phyloP scores from a whole-genome alignment of 2,329 filamentous ascomycete species.

The Sphaerulina musiva region DNA sequence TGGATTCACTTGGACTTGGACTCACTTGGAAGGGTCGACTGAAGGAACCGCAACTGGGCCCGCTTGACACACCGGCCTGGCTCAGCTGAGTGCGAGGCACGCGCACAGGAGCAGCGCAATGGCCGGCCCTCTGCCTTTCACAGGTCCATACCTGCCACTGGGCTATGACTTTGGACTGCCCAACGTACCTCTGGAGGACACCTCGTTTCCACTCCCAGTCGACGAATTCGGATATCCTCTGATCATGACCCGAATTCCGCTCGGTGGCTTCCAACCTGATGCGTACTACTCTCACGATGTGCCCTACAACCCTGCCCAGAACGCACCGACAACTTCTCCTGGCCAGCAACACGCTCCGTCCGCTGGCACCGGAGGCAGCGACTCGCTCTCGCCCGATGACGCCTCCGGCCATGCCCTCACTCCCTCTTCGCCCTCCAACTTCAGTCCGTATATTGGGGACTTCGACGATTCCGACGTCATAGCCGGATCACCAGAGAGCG shows the following conservation, averaged over 20 bases:
- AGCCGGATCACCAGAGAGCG: constrained; percentile 19
- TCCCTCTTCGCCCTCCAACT: constrained; percentile 21
- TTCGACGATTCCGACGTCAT: constrained; percentile 17
- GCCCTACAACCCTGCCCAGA: neutral
- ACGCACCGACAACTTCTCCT: constrained; percentile 13
- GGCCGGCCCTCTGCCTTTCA: neutral
- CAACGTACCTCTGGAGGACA: neutral
- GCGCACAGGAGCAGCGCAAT: neutral
- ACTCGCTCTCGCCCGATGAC: constrained; percentile 22
- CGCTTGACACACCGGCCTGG: constrained; percentile 3
- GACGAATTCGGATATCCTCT: constrained; percentile 1
- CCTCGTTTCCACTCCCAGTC: neutral
- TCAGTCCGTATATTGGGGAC: constrained; percentile 11
- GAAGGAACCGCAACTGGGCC: constrained; percentile 3
- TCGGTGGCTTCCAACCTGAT: neutral
- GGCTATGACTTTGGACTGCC: constrained; percentile 11
- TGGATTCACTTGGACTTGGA: neutral
- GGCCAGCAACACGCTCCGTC: constrained; percentile 11
- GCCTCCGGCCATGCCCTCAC: constrained; percentile 21
- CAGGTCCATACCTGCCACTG: neutral
- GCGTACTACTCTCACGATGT: neutral
- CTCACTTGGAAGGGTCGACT: neutral
- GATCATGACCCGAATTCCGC: constrained; percentile 4
- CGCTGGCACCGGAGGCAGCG: constrained; percentile 11
- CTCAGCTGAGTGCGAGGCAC: neutral